Percentiles rank a stretch among this genome's conserved stretches.
Evolutionary conservation across 2,329 filamentous ascomycete species (phyloP).

Genomic region (Aspergillus ibericus): DNA sequence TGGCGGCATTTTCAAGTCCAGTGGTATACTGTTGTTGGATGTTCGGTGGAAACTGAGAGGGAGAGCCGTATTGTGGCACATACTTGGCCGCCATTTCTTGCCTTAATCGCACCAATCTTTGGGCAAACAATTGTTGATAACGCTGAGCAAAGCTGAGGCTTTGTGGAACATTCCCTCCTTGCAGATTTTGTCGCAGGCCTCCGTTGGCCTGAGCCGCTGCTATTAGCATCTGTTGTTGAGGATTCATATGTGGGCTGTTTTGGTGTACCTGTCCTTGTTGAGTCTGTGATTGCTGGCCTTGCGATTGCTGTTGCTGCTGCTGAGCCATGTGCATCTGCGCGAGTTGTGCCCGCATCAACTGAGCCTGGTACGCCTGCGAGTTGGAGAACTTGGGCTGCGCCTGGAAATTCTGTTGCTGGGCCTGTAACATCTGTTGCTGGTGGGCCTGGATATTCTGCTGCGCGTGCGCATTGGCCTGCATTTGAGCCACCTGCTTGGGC

Average conservation of each 20-base stretch:
- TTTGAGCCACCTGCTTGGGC: conserved; percentile 43
- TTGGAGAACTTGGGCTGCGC: conserved; percentile 26
- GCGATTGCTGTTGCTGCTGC: conserved; percentile 33
- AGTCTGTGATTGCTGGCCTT: conserved; percentile 22
- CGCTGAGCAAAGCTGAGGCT: conserved; percentile 30
- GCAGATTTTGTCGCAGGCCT: conserved; percentile 33
- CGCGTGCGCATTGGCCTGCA: conserved; percentile 47
- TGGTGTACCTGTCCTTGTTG: conserved; percentile 32
- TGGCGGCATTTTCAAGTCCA: conserved; percentile 40
- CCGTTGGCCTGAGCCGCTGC: conserved; percentile 42
- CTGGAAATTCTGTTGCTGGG: conserved; percentile 29
- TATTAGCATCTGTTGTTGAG: conserved; percentile 40
- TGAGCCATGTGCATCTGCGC: conserved; percentile 41
- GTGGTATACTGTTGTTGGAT: conserved; percentile 39
- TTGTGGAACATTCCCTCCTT: conserved; percentile 28
- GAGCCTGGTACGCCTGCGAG: conserved; percentile 39
- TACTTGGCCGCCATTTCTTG: conserved; percentile 40
- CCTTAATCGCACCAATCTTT: conserved; percentile 35
- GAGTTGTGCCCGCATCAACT: conserved; percentile 40
- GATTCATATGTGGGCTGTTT: conserved; percentile 35
- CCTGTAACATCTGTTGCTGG: conserved; percentile 42
- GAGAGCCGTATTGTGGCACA: conserved; percentile 41
- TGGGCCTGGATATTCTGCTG: conserved; percentile 49
- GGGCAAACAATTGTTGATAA: conserved; percentile 39
- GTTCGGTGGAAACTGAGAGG: conserved; percentile 39